Evolutionary conservation across 257 asterid species (phyloP).

Genomic region (Anisodus acutangulus): DNA sequence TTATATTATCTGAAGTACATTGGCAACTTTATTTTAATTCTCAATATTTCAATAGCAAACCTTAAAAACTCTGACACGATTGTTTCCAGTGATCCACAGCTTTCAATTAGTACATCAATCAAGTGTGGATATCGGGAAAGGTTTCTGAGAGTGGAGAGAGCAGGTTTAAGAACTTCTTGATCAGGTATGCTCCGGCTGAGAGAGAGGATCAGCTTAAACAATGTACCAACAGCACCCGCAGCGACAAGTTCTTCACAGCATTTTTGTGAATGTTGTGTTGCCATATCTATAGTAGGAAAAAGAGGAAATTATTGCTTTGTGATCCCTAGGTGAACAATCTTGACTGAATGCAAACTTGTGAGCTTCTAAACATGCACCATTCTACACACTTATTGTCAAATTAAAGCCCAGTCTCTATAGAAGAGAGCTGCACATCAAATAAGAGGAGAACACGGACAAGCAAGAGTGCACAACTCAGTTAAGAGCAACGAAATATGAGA

Average conservation of each 20-base stretch:
- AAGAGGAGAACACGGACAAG: not conserved
- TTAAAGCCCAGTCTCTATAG: not conserved
- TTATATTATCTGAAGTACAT: not conserved
- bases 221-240: slow-evolving; percentile 79
- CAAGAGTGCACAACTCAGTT: slow-evolving; percentile 2
- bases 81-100: slow-evolving; percentile 62
- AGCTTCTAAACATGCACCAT: slow-evolving; percentile 12
- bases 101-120: slow-evolving; percentile 48
- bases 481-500: not conserved
- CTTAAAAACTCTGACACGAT: slow-evolving; percentile 66
- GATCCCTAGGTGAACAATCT: slow-evolving; percentile 11
- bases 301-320: not conserved
- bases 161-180: slow-evolving; percentile 86
- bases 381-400: slow-evolving; percentile 16
- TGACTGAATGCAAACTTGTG: not conserved
- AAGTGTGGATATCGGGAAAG: slow-evolving; percentile 82
- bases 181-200: slow-evolving; percentile 95
- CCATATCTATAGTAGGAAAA: slow-evolving; percentile 57
- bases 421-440: not conserved
- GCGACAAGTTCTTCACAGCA: slow-evolving; percentile 94
- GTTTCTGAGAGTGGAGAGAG: slow-evolving; percentile 85
- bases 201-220: slow-evolving; percentile 72
- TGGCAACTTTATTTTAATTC: slow-evolving; percentile 18
- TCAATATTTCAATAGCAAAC: slow-evolving; percentile 41
- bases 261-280: slow-evolving; percentile 81